Percentiles rank a stretch among this genome's conserved stretches.
phyloP scores from a whole-genome alignment of 169 alveolate species.

The Babesia ovis region DNA sequence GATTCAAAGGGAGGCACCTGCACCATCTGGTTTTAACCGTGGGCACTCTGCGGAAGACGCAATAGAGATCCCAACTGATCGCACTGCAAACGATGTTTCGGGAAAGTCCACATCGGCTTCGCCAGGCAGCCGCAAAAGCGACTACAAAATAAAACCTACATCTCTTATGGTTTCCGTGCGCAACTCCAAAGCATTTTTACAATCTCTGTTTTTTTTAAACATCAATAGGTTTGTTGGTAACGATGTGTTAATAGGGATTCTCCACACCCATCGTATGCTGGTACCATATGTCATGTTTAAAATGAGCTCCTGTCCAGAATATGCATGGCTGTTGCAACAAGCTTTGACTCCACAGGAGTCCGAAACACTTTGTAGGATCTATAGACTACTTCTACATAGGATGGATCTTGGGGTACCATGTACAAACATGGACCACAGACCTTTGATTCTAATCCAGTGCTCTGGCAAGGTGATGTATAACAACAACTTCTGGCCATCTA shows the following conservation, averaged over 20 bases:
- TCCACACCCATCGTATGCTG: constrained; percentile 20
- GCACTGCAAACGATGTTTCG: not conserved
- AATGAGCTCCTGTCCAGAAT: not conserved
- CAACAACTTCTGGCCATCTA: constrained; percentile 4
- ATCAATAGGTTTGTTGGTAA: constrained; percentile 11
- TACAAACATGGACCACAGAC: not conserved
- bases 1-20: constrained; percentile 5
- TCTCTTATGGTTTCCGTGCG: constrained; percentile 12
- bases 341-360: not conserved
- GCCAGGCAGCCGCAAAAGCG: constrained; percentile 1
- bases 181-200: constrained; percentile 8
- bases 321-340: not conserved
- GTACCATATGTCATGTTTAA: constrained; percentile 13
- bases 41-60: not conserved
- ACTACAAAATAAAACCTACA: not conserved
- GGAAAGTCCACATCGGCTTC: not conserved
- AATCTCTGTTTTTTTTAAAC: constrained; percentile 8
- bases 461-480: constrained; percentile 37
- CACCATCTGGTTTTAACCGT: not conserved
- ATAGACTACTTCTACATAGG: not conserved
- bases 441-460: constrained; percentile 42
- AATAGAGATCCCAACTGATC: not conserved
- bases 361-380: not conserved
- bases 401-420: constrained; percentile 1
- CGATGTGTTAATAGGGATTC: constrained; percentile 6